Conservation (phyloP, 2,329 filamentous ascomycete species). For the Pestalotiopsis sp. region DNA sequence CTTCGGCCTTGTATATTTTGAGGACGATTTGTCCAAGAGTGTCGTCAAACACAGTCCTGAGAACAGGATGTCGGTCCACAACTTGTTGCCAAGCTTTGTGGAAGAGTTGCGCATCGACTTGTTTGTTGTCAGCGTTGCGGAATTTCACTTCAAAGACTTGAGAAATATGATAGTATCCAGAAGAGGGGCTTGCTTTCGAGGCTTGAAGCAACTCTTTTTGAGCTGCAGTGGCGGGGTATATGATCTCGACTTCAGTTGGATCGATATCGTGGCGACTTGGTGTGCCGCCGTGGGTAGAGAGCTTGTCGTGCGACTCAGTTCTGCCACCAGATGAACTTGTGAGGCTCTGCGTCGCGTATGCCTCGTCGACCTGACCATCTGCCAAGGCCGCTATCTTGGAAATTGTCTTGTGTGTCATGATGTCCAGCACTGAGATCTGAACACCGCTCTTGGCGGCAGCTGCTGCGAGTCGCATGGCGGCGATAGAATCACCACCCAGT, state of each 20-base stretch:
- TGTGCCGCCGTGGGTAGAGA: conserved; percentile 1
- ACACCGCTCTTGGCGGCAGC: conserved; percentile 9
- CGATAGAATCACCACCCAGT: conserved; percentile 8
- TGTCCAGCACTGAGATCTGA: conserved; percentile 11
- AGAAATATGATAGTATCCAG: conserved; percentile 12
- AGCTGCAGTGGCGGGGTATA: not conserved
- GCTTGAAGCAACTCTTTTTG: conserved; percentile 7
- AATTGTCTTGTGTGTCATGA: conserved; percentile 12
- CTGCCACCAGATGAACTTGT: conserved; percentile 9
- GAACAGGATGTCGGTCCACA: conserved; percentile 12
- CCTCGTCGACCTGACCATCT: conserved; percentile 10
- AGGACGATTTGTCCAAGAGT: conserved; percentile 3
- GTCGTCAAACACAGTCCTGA: conserved; percentile 9
- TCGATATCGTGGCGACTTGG: conserved; percentile 2
- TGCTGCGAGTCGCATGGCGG: conserved; percentile 8
- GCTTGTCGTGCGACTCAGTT: not conserved
- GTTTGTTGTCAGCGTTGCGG: not conserved
- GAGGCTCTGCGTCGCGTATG: conserved; percentile 12
- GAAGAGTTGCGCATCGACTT: conserved; percentile 5
- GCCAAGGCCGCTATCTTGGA: conserved; percentile 10
- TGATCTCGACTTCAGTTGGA: conserved; percentile 1
- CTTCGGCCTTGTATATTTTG: conserved; percentile 7
- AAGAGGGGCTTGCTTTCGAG: conserved; percentile 1
- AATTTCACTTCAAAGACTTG: conserved; percentile 7
- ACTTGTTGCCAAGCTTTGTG: conserved; percentile 13